Evolutionary conservation across 495 filamentous ascomycete genomes (phyloP).

Genomic region (Aspergillus bertholletiae): DNA sequence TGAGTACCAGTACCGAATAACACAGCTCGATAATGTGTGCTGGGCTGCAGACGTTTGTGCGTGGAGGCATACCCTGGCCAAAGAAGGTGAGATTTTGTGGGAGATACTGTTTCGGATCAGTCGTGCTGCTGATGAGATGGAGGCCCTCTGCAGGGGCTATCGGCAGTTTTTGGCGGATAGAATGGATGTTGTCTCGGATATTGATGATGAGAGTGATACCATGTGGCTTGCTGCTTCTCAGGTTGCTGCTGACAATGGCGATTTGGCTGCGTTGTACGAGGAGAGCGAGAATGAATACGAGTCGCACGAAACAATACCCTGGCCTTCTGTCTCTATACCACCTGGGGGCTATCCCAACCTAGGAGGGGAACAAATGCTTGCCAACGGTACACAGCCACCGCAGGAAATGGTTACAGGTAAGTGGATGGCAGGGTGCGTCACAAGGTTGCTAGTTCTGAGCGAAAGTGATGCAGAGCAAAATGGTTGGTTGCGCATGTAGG

Average conservation of each 20-base stretch:
- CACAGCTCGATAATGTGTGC: neutral
- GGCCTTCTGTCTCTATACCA: neutral
- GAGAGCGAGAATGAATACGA: neutral
- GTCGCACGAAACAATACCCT: neutral
- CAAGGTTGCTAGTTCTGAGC: neutral
- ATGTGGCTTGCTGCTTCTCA: too few species aligned
- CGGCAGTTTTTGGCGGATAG: too few species aligned
- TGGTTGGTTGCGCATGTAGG: neutral
- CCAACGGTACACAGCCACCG: neutral
- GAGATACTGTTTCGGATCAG: too few species aligned
- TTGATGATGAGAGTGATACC: too few species aligned
- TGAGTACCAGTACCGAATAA: neutral
- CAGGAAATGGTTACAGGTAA: neutral
- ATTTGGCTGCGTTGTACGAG: too few species aligned
- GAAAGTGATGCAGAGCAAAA: neutral
- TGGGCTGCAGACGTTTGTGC: too few species aligned
- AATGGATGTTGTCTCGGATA: too few species aligned
- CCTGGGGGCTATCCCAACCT: neutral
- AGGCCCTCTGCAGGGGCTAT: too few species aligned
- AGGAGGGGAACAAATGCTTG: neutral
- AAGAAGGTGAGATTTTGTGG: too few species aligned
- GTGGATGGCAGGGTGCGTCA: neutral
- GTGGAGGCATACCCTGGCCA: too few species aligned
- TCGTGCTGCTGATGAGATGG: too few species aligned
- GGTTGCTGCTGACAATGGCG: too few species aligned